These are phyloP conservation scores for Eimeria sp. DNA, from an alignment of 169 alveolate genomes.

Conservation along the genomic window DNA sequence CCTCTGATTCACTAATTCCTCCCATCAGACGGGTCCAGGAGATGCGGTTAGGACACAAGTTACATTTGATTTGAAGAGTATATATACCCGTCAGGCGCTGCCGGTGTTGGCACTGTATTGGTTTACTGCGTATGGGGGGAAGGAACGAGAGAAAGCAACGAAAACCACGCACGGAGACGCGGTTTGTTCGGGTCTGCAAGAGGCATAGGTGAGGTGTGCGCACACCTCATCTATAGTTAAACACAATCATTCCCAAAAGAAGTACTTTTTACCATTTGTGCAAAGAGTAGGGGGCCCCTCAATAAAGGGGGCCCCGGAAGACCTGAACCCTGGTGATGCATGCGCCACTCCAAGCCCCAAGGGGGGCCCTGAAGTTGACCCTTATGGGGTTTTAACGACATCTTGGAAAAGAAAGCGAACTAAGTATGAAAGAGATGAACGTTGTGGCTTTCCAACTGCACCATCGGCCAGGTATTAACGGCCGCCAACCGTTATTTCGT, in stretches of 20 bases:
- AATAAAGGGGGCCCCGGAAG: not conserved
- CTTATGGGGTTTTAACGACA: not conserved
- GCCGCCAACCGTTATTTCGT: not conserved
- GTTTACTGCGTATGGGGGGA: not conserved
- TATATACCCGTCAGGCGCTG: not conserved
- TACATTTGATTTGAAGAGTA: not conserved
- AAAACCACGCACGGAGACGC: not conserved
- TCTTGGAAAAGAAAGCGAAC: too few relatives aligned
- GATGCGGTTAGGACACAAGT: not conserved
- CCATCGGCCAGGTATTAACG: not conserved
- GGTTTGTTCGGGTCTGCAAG: not conserved
- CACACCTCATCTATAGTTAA: slow-evolving; percentile 7
- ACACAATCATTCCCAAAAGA: not conserved
- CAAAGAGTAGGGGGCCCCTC: slow-evolving; percentile 10
- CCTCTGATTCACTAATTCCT: not conserved
- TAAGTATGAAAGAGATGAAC: not conserved
- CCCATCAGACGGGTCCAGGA: not conserved
- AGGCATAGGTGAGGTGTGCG: slow-evolving; percentile 27
- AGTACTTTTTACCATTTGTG: not conserved
- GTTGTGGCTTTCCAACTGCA: not conserved
- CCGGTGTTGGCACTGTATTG: not conserved
- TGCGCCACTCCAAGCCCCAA: slow-evolving; percentile 28
- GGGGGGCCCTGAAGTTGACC: not conserved
- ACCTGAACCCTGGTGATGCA: slow-evolving; percentile 12
- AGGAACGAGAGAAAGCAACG: slow-evolving; percentile 8